These are phyloP conservation scores for Tremella fuciformis DNA, from an alignment of 768 basidiomycete species.

Conservation along the genomic window DNA sequence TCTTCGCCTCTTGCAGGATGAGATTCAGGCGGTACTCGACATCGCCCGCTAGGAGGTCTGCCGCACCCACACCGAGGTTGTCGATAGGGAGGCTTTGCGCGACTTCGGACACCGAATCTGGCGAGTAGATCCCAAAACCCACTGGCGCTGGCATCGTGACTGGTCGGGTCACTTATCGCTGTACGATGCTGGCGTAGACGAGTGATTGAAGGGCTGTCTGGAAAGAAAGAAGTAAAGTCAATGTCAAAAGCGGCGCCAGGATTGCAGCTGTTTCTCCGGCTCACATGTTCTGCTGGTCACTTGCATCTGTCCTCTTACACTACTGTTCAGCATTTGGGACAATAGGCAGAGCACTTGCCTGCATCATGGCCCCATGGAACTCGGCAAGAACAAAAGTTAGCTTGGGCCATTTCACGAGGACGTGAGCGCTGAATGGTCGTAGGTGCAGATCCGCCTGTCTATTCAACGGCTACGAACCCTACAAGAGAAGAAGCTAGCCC, in stretches of 20 bases:
- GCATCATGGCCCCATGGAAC: conserved; percentile 41
- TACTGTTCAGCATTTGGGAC: too few species aligned
- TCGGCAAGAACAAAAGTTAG: conserved; percentile 43
- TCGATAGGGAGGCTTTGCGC: conserved; percentile 81
- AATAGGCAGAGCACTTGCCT: too few species aligned
- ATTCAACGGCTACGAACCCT: conserved; percentile 76
- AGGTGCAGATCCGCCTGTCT: conserved; percentile 62
- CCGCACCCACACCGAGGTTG: conserved; percentile 71
- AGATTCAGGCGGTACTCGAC: conserved; percentile 96
- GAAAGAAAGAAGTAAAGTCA: not conserved
- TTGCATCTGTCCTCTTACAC: not conserved
- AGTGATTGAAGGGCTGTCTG: not conserved
- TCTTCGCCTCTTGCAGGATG: conserved; percentile 85
- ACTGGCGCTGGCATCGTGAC: conserved; percentile 32
- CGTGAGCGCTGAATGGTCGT: not conserved
- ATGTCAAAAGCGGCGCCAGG: too few species aligned
- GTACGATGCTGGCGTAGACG: too few species aligned
- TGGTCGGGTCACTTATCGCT: not conserved
- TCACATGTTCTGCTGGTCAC: too few species aligned
- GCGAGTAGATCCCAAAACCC: conserved; percentile 40
- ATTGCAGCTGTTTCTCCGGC: too few species aligned
- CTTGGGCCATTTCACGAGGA: not conserved
- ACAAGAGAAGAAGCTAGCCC: conserved; percentile 81
- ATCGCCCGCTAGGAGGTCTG: conserved; percentile 84
- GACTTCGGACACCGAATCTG: conserved; percentile 59